These are phyloP conservation scores for Fusarium chuoi DNA, from an alignment of 2,329 filamentous ascomycete species.

Conservation along the genomic window DNA sequence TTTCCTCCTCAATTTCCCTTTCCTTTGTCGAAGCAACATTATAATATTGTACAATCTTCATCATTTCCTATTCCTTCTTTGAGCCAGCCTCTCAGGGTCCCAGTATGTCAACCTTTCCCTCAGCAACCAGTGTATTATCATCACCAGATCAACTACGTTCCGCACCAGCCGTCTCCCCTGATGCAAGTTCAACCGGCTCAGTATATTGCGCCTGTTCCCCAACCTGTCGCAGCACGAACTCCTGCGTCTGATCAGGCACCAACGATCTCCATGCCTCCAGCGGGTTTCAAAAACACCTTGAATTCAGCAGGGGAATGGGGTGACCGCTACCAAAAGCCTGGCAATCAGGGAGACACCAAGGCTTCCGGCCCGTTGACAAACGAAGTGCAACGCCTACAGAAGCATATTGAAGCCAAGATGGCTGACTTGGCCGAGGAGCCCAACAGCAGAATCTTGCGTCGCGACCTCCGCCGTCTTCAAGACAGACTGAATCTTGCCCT, in stretches of 20 bases:
- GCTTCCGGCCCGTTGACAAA: conserved; percentile 21
- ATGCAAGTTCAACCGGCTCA: conserved; percentile 20
- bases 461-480: conserved; percentile 43
- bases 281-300: not conserved
- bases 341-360: not conserved
- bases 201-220: conserved; percentile 4
- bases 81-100: conserved; percentile 16
- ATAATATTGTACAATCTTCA: conserved; percentile 26
- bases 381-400: conserved; percentile 44
- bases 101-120: conserved; percentile 20
- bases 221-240: not conserved
- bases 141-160: conserved; percentile 30
- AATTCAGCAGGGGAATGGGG: not conserved
- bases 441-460: conserved; percentile 34
- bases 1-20: conserved; percentile 29
- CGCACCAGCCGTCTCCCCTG: conserved; percentile 9
- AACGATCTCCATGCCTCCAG: not conserved
- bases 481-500: conserved; percentile 45
- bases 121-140: conserved; percentile 41
- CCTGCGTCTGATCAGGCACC: not conserved
- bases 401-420: conserved; percentile 42
- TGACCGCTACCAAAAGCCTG: not conserved
- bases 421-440: conserved; percentile 40
- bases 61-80: conserved; percentile 26
- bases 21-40: conserved; percentile 28